Percentiles rank a stretch among this genome's conserved stretches.
phyloP scores from a whole-genome alignment of 352 stramenopile species.

The Saprolegnia parasitica region DNA sequence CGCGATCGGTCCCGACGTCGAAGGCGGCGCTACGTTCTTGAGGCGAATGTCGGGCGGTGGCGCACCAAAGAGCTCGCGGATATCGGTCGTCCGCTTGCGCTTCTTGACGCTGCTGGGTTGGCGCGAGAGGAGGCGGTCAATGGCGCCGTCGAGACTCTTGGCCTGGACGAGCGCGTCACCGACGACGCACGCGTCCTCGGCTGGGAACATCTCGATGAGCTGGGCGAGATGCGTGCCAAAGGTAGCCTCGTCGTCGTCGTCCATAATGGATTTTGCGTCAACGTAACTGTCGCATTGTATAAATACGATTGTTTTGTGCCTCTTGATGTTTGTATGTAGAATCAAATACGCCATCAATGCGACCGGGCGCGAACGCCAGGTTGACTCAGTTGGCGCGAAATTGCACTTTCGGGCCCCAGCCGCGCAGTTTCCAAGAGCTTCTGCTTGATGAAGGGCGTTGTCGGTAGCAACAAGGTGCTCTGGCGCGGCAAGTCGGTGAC shows the following conservation, averaged over 20 bases:
- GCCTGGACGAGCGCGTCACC: background rate
- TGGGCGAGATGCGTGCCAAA: background rate
- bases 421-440: too few species aligned
- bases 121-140: slow-evolving; percentile 3
- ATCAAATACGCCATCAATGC: too few species aligned
- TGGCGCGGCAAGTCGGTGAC: slow-evolving; percentile 73
- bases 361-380: too few species aligned
- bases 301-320: too few species aligned
- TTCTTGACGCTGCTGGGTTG: slow-evolving; percentile 1
- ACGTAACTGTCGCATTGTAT: too few species aligned
- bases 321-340: too few species aligned
- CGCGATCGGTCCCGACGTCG: background rate
- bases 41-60: slow-evolving; percentile 3
- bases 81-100: slow-evolving; percentile 18
- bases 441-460: too few species aligned
- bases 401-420: too few species aligned
- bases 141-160: slow-evolving; percentile 10
- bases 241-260: too few species aligned
- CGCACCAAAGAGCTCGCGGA: slow-evolving; percentile 13
- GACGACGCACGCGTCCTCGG: background rate
- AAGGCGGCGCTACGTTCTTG: background rate
- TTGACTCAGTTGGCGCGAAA: too few species aligned
- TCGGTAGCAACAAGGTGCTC: slow-evolving; percentile 10
- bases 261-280: too few species aligned
- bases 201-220: slow-evolving; percentile 2